A percentile compares a stretch with the other conserved stretches of the same genome.
These are phyloP conservation scores for Termitomyces sp. DNA, from an alignment of 768 basidiomycete species.

Conservation along the genomic window DNA sequence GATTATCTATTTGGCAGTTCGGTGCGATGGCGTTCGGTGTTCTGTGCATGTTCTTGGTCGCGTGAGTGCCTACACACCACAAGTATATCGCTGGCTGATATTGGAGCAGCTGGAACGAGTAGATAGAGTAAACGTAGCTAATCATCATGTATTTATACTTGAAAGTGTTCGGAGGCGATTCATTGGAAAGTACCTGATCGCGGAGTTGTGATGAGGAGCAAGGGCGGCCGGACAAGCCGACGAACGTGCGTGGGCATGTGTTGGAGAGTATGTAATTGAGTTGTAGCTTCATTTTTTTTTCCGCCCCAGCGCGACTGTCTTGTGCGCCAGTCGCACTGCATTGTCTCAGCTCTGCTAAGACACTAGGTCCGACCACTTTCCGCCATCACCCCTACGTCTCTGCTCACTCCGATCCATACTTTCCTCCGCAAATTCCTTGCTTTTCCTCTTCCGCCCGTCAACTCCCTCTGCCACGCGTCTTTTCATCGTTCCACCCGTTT, in stretches of 20 bases:
- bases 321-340: background rate
- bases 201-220: slow-evolving; percentile 3
- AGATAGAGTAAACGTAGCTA: background rate
- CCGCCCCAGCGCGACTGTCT: background rate
- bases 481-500: background rate
- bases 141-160: background rate
- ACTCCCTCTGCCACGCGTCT: slow-evolving; percentile 1
- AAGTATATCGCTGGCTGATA: background rate
- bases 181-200: no score
- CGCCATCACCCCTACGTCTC: background rate
- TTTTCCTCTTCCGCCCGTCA: background rate
- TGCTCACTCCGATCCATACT: background rate
- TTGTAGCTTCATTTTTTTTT: slow-evolving; percentile 19
- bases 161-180: no score
- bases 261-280: slow-evolving; percentile 30
- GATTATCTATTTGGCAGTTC: slow-evolving; percentile 50
- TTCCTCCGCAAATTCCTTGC: background rate
- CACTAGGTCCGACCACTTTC: slow-evolving; percentile 5
- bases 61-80: slow-evolving; percentile 53
- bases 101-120: slow-evolving; percentile 71
- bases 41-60: slow-evolving; percentile 87
- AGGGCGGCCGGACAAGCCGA: slow-evolving; percentile 31
- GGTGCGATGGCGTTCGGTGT: slow-evolving; percentile 90
- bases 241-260: slow-evolving; percentile 49
- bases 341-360: slow-evolving; percentile 6